phyloP scores from a whole-genome alignment of 257 asterid species.

The Lycium barbarum region DNA sequence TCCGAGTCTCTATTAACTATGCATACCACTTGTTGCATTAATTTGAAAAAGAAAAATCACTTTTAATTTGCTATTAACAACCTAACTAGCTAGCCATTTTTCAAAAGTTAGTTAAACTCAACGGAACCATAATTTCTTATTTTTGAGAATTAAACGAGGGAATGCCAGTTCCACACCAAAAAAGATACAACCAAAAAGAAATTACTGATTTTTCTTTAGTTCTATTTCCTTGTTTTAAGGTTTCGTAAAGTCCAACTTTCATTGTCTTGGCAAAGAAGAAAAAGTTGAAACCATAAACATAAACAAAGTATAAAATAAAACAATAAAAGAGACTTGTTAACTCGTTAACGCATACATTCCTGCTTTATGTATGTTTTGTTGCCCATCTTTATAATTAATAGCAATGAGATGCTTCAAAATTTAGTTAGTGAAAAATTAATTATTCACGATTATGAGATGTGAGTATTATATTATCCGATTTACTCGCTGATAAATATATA shows the following conservation, averaged over 20 bases:
- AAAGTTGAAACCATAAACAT: not conserved
- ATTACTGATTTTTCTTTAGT: not conserved
- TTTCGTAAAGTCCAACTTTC: not conserved
- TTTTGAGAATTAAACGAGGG: not conserved
- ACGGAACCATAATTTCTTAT: no score
- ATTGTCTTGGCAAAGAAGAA: not conserved
- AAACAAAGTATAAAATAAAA: not conserved
- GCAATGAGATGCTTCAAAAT: not conserved
- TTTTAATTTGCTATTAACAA: not conserved
- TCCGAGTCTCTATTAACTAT: not conserved
- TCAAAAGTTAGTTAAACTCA: no score
- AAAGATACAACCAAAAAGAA: no score
- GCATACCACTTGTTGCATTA: not conserved
- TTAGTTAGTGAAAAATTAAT: slow-evolving; percentile 1
- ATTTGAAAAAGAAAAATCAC: not conserved
- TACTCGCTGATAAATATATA: not conserved
- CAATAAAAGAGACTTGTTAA: not conserved
- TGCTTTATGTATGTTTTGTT: not conserved
- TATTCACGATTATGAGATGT: not conserved
- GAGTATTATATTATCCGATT: not conserved
- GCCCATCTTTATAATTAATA: not conserved
- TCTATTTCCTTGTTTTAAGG: not conserved
- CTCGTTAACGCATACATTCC: not conserved
- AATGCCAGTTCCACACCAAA: not conserved
- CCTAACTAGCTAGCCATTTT: not conserved